Evolutionary conservation across 345 rosid genomes (phyloP).

Genomic region (Citrus medica): DNA sequence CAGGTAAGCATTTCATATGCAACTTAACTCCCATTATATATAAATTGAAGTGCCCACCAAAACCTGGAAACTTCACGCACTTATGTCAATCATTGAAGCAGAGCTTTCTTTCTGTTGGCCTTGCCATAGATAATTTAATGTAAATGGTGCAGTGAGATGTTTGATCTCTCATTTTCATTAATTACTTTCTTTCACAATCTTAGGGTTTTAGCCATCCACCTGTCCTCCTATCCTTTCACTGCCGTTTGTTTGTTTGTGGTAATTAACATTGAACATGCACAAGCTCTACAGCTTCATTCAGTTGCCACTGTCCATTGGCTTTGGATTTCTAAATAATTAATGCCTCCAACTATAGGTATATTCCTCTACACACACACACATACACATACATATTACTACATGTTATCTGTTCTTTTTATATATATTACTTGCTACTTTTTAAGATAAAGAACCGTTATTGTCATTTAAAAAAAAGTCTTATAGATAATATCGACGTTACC

Average conservation of each 20-base stretch:
- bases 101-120: slow-evolving; percentile 13
- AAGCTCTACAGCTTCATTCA: background rate
- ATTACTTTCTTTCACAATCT: background rate
- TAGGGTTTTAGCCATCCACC: background rate
- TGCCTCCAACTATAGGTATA: background rate
- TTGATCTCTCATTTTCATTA: slow-evolving; percentile 13
- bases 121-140: slow-evolving; percentile 3
- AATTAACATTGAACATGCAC: background rate
- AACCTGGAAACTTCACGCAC: slow-evolving; percentile 3
- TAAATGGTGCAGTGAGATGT: background rate
- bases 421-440: too few relatives aligned
- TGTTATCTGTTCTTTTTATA: too few relatives aligned
- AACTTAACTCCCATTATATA: background rate
- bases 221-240: too few relatives aligned
- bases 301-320: background rate
- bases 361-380: too few relatives aligned
- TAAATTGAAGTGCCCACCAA: background rate
- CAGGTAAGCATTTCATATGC: slow-evolving; percentile 39
- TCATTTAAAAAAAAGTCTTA: too few relatives aligned
- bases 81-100: slow-evolving; percentile 11
- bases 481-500: too few relatives aligned
- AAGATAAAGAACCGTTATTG: too few relatives aligned
- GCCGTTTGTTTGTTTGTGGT: background rate
- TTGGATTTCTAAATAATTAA: background rate
- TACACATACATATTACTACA: too few relatives aligned